Evolutionary conservation across 495 filamentous ascomycete species (phyloP), one percentile per base, ranked within the genome.

Genomic region (Endocarpon pusillum): DNA sequence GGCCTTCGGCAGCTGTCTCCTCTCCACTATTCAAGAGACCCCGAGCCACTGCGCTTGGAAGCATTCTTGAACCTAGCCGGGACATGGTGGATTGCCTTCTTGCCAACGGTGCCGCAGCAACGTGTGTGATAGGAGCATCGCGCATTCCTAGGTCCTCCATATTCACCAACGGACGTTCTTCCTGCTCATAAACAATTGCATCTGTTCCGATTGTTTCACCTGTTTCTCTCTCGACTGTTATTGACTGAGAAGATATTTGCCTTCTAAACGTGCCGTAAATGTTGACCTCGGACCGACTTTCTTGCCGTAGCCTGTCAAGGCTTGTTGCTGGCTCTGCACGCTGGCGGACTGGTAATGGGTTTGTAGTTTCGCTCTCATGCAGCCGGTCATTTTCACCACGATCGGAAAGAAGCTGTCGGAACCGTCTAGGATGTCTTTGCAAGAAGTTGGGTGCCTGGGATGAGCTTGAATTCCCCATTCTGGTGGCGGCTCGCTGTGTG

Each of bases 71-170:
- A 15, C 63, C 60, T 19, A 69, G 38, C 7, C 65, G 51, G 32
- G 65, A 65, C 52, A 69, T 61, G 10, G 59, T 60, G 8, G 65
- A 65, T 36, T 59, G 62, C 33, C 61, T 56, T 40, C 62, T 55
- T 10, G 64, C 58, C 36, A 59, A 45, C 48, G 47, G 47, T 15
- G 42, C 40, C 9, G 47, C 47, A 3, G 42, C 45, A 3, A 50
- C 48, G 20, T 48, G 46, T 22, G 47, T 50, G 17, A 50, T 48
- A 14, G 46, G 46, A 25, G 37, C 39, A 37, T 37, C 43, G 12
- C 32, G 30, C 35, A 45, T 38, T 16, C 30, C 38, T n/a, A 45
- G 20, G 21, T 47, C 44, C 26, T 44, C 44, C 35, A 43, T 40
- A 33, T 43, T 34, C 21, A 38, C 38, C 20, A 44, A 27, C 10